These are phyloP conservation scores for Tolypocladium ophioglossoides DNA, from an alignment of 2,329 filamentous ascomycete species.

Conservation along the genomic window DNA sequence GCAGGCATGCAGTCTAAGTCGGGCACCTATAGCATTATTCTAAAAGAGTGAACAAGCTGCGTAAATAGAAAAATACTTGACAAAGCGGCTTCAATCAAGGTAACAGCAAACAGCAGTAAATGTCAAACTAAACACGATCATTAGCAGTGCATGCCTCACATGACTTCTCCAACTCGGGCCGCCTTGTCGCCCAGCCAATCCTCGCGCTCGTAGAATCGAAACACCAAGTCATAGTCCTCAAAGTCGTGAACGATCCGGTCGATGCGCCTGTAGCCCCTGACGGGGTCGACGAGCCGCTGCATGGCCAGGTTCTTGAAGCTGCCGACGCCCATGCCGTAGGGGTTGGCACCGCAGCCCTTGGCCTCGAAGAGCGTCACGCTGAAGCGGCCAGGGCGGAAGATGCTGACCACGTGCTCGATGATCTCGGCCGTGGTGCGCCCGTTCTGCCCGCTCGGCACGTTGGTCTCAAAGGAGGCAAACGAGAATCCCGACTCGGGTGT, in stretches of 20 bases:
- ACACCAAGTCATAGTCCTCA: constrained; percentile 93
- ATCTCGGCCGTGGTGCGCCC: constrained; percentile 84
- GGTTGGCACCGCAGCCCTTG: constrained; percentile 45
- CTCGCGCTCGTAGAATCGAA: constrained; percentile 89
- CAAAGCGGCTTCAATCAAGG: neutral
- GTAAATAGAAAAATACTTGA: neutral
- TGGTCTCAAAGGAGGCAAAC: constrained; percentile 97
- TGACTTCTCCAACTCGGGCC: constrained; percentile 44
- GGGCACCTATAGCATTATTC: neutral
- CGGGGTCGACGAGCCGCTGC: constrained; percentile 57
- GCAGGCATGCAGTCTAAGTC: neutral
- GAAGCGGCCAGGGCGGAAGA: constrained; percentile 97
- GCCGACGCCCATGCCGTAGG: constrained; percentile 29
- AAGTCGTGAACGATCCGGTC: constrained; percentile 96
- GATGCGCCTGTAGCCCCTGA: constrained; percentile 77
- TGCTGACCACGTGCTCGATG: constrained; percentile 85
- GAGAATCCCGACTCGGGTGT: constrained; percentile 96
- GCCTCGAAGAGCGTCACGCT: constrained; percentile 94
- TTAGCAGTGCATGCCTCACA: constrained; percentile 11
- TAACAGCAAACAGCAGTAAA: neutral
- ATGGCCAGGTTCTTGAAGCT: constrained; percentile 23
- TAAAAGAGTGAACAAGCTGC: neutral
- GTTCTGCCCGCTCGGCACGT: constrained; percentile 80
- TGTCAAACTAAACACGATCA: neutral
- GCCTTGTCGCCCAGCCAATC: constrained; percentile 53